Evolutionary conservation across 805 yeast genomes (phyloP).

Genomic region (Starmera amethionina): DNA sequence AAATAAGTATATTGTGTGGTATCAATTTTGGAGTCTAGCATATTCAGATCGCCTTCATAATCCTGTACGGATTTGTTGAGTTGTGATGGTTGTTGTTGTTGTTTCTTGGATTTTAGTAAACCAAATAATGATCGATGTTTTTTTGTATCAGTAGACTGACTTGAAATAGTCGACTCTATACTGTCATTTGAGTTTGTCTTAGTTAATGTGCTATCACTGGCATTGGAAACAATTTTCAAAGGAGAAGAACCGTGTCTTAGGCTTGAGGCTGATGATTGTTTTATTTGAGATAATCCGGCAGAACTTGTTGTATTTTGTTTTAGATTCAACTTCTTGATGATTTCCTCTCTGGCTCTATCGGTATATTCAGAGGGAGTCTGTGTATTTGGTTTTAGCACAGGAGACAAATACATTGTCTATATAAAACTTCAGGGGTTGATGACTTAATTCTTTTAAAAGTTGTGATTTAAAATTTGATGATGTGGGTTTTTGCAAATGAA

Average conservation of each 20-base stretch:
- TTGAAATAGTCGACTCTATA: conserved; percentile 9
- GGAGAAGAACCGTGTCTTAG: conserved; percentile 22
- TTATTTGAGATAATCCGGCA: too few species aligned
- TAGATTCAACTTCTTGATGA: conserved; percentile 15
- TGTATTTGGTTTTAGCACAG: conserved; percentile 7
- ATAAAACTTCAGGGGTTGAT: not conserved
- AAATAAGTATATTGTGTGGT: conserved; percentile 5
- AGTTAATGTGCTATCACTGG: conserved; percentile 15
- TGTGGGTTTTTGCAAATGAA: too few species aligned
- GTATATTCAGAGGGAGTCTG: conserved; percentile 21
- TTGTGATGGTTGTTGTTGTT: not conserved
- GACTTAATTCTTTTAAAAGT: not conserved
- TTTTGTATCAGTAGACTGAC: not conserved
- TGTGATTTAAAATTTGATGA: not conserved
- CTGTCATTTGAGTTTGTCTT: conserved; percentile 14
- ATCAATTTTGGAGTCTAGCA: not conserved
- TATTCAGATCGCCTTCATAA: conserved; percentile 6
- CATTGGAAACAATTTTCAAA: conserved; percentile 15
- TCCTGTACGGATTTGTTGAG: not conserved
- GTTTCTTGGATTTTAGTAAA: not conserved
- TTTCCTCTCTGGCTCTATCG: conserved; percentile 20
- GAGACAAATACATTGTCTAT: conserved; percentile 15
- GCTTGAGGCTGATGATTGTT: conserved; percentile 4
- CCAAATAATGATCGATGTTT: not conserved
- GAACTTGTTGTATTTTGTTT: not conserved